Percentiles rank a stretch among this genome's conserved stretches.
Conservation (phyloP, 768 basidiomycete species). For the Tulasnella sp. region DNA sequence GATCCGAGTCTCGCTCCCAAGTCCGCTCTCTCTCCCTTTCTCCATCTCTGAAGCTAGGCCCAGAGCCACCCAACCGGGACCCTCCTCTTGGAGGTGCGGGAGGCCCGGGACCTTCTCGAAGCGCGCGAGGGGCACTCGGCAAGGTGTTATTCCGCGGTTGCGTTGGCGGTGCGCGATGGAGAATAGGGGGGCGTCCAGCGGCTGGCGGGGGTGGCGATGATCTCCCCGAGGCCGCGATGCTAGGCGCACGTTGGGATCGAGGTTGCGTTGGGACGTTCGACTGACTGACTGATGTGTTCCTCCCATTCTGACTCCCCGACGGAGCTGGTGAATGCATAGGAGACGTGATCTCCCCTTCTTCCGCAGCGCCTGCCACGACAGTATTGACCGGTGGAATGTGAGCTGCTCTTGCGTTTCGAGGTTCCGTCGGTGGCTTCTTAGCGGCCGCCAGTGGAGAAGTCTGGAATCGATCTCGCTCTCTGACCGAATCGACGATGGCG, state of each 20-base stretch:
- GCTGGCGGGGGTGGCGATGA: not conserved
- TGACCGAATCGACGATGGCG: not conserved
- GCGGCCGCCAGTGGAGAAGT: not conserved
- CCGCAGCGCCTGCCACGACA: not conserved
- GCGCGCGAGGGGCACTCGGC: conserved; percentile 7
- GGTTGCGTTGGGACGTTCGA: not conserved
- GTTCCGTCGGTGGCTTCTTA: conserved; percentile 9
- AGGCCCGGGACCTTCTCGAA: not conserved
- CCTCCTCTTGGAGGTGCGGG: not conserved
- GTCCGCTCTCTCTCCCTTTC: not conserved
- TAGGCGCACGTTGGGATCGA: not conserved
- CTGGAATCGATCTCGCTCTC: conserved; percentile 6
- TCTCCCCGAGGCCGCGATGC: not conserved
- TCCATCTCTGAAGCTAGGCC: not conserved
- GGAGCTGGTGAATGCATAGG: not conserved
- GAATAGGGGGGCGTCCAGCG: not conserved
- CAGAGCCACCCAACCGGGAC: not conserved
- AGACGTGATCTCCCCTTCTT: conserved; percentile 14
- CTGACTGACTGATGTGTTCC: not conserved
- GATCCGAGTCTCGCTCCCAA: not conserved
- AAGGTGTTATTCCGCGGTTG: not conserved
- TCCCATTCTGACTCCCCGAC: not conserved
- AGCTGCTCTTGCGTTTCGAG: not conserved
- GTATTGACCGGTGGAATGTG: not conserved
- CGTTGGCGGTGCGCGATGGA: not conserved